Percentiles rank a stretch among this genome's conserved stretches.
Conservation (phyloP, 1,139 yeast genomes). For the Wickerhamiella infanticola region DNA sequence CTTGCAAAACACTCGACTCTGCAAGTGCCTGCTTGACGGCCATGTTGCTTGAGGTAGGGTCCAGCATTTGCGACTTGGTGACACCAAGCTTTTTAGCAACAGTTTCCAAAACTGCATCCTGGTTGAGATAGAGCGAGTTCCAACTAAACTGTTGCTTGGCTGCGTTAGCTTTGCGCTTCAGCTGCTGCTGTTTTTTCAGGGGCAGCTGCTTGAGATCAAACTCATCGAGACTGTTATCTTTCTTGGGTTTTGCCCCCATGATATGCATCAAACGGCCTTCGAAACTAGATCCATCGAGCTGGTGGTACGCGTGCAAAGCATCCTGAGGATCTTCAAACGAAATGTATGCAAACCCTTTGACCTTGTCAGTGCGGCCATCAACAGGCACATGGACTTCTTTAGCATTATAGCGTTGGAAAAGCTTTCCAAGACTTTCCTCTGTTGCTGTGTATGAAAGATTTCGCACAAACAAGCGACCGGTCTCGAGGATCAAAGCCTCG, state of each 20-base stretch:
- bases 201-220: slow-evolving; percentile 84
- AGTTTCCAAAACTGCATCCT: slow-evolving; percentile 81
- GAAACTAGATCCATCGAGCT: slow-evolving; percentile 73
- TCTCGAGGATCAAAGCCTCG: slow-evolving; percentile 30
- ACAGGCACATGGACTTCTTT: slow-evolving; percentile 69
- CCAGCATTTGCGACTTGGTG: slow-evolving; percentile 65
- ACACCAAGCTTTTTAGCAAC: slow-evolving; percentile 79
- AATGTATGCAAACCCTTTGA: slow-evolving; percentile 87
- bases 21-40: slow-evolving; percentile 98
- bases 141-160: slow-evolving; percentile 77
- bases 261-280: slow-evolving; percentile 91
- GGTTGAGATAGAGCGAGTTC: slow-evolving; percentile 86
- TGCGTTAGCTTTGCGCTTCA: slow-evolving; percentile 74
- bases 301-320: slow-evolving; percentile 61
- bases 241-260: slow-evolving; percentile 70
- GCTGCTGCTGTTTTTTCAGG: slow-evolving; percentile 73
- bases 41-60: slow-evolving; percentile 72
- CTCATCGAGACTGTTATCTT: slow-evolving; percentile 59
- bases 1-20: slow-evolving; percentile 89
- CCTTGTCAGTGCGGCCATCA: slow-evolving; percentile 76
- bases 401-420: slow-evolving; percentile 36
- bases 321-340: slow-evolving; percentile 50
- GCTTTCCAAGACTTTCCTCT: slow-evolving; percentile 55
- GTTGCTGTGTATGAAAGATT: slow-evolving; percentile 69
- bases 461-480: slow-evolving; percentile 79